These are phyloP conservation scores for Moesziomyces parantarcticus DNA, from an alignment of 1,284 basidiomycete genomes.

Conservation along the genomic window DNA sequence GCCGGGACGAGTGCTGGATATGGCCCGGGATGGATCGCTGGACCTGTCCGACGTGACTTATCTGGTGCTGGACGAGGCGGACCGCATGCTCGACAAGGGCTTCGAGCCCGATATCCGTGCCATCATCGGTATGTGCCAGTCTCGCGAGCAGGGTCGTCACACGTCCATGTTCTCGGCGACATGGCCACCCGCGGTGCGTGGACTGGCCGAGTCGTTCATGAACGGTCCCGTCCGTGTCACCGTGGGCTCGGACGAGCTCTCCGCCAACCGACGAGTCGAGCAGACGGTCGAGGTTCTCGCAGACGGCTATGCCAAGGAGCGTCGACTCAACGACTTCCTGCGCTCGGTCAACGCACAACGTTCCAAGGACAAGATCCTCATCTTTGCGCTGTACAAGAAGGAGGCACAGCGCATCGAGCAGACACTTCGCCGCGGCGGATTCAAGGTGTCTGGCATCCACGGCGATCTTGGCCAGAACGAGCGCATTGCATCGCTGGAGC, in stretches of 20 bases:
- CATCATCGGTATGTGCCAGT: conserved; percentile 83
- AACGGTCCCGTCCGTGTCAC: conserved; percentile 87
- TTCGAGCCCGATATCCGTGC: conserved; percentile 97
- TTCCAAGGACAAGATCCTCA: conserved; percentile 78
- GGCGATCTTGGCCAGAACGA: conserved; percentile 91
- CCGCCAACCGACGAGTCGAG: conserved; percentile 88
- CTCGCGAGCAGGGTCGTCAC: conserved; percentile 68
- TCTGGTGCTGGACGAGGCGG: conserved; percentile 95
- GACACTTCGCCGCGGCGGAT: conserved; percentile 81
- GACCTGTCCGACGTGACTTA: conserved; percentile 79
- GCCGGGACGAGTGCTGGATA: conserved; percentile 89
- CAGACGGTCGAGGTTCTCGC: conserved; percentile 88
- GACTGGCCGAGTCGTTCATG: conserved; percentile 91
- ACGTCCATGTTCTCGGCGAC: conserved; percentile 84
- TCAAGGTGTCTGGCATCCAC: conserved; percentile 86
- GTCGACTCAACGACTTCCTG: conserved; percentile 63
- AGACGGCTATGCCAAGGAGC: conserved; percentile 88
- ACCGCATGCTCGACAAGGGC: conserved; percentile 97
- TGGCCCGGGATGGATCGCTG: conserved; percentile 85
- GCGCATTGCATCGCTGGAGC: conserved; percentile 85
- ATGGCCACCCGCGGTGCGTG: conserved; percentile 95
- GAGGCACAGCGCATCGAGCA: conserved; percentile 87
- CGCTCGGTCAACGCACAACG: conserved; percentile 68
- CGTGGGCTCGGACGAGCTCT: conserved; percentile 93
- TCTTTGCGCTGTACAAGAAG: conserved; percentile 94